Evolutionary conservation across 2,329 filamentous ascomycete genomes (phyloP).

Genomic region (Fusarium algeriense): DNA sequence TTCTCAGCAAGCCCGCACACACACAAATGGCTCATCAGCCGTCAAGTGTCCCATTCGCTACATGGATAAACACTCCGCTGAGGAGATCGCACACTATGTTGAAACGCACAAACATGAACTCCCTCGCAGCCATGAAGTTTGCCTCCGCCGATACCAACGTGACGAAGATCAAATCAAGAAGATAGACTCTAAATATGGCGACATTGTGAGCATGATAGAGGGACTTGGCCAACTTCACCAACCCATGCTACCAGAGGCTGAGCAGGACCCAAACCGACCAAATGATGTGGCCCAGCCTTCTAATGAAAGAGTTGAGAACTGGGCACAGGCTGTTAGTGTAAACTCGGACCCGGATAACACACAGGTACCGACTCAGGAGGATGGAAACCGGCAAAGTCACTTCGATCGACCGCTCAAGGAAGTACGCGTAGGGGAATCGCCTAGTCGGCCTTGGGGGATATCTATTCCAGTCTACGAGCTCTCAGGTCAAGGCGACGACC

Average conservation of each 20-base stretch:
- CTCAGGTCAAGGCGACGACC: constrained; percentile 52
- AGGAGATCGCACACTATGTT: constrained; percentile 93
- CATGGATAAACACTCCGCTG: constrained; percentile 90
- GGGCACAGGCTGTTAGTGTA: constrained; percentile 82
- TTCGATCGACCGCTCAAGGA: constrained; percentile 91
- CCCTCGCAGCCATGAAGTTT: constrained; percentile 92
- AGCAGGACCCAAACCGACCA: constrained; percentile 57
- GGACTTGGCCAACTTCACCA: constrained; percentile 89
- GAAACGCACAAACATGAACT: constrained; percentile 96
- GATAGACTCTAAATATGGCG: constrained; percentile 94
- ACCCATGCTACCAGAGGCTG: constrained; percentile 78
- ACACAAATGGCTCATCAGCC: constrained; percentile 63
- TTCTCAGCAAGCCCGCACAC: constrained; percentile 64
- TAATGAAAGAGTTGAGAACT: constrained; percentile 82
- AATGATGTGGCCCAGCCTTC: constrained; percentile 65
- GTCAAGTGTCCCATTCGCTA: constrained; percentile 92
- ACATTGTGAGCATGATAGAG: constrained; percentile 93
- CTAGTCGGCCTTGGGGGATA: constrained; percentile 93
- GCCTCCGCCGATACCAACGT: constrained; percentile 88
- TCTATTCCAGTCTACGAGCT: constrained; percentile 74
- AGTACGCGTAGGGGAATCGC: constrained; percentile 92
- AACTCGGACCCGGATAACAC: constrained; percentile 55
- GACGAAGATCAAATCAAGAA: constrained; percentile 88
- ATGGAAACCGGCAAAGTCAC: constrained; percentile 74
- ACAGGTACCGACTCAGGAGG: constrained; percentile 50